These are phyloP conservation scores for Yarrowia keelungensis DNA, from an alignment of 805 yeast species.

Conservation along the genomic window DNA sequence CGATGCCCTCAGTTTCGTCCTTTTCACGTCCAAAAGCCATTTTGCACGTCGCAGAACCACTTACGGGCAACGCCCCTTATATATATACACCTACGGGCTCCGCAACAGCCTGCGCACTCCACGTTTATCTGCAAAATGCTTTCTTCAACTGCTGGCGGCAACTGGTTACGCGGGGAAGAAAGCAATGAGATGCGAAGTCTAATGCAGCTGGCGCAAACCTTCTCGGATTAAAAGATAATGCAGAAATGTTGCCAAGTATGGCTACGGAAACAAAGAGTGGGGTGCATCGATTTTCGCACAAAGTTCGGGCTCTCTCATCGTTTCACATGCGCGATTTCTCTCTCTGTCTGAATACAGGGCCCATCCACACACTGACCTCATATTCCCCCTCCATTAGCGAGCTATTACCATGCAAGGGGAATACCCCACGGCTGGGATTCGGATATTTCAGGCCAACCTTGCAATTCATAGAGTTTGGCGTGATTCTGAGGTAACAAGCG, in stretches of 20 bases:
- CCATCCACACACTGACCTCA: neutral
- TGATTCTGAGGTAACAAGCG: neutral
- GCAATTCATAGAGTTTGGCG: neutral
- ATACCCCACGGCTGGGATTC: slow-evolving; percentile 9
- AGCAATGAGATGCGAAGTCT: slow-evolving; percentile 13
- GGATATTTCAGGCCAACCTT: neutral
- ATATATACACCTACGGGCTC: slow-evolving; percentile 1
- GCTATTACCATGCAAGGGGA: slow-evolving; percentile 14
- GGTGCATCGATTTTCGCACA: neutral
- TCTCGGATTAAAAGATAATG: slow-evolving; percentile 26
- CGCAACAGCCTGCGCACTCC: neutral
- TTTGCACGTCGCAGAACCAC: neutral
- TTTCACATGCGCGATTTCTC: neutral
- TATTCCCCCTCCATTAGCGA: neutral
- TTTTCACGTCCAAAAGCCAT: slow-evolving; percentile 4
- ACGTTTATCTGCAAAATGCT: slow-evolving; percentile 14
- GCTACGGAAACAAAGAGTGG: neutral
- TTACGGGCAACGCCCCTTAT: neutral
- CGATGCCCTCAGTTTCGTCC: slow-evolving; percentile 22
- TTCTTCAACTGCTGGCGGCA: neutral
- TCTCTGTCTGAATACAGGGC: neutral
- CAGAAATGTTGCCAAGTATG: slow-evolving; percentile 28
- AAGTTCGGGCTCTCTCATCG: neutral
- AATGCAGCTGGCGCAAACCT: slow-evolving; percentile 17
- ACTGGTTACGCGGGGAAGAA: slow-evolving; percentile 30